phyloP scores from a whole-genome alignment of 2,329 filamentous ascomycete genomes.

The Penicillium griseofulvum region DNA sequence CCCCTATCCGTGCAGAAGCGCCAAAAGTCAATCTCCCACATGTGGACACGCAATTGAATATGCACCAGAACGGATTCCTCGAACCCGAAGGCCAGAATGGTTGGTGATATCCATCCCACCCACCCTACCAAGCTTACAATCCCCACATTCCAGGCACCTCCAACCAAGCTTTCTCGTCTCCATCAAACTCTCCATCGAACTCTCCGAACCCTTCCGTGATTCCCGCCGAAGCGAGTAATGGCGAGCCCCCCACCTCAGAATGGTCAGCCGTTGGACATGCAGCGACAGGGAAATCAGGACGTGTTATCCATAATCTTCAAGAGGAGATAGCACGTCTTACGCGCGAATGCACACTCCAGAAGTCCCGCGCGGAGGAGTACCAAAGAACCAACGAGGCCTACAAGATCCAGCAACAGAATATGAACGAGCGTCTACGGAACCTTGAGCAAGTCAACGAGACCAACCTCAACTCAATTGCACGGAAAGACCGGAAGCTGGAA shows the following conservation, averaged over 20 bases:
- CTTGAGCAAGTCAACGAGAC: slow-evolving; percentile 49
- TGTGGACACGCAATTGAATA: slow-evolving; percentile 44
- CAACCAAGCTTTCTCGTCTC: slow-evolving; percentile 12
- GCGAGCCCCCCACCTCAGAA: slow-evolving; percentile 33
- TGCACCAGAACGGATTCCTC: slow-evolving; percentile 43
- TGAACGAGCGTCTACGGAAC: slow-evolving; percentile 46
- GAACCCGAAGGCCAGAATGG: slow-evolving; percentile 27
- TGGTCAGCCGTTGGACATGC: slow-evolving; percentile 53
- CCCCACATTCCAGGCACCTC: slow-evolving; percentile 14
- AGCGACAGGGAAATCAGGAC: slow-evolving; percentile 50
- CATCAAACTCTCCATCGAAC: slow-evolving; percentile 18
- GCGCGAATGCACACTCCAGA: slow-evolving; percentile 47
- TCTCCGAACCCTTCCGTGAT: slow-evolving; percentile 13
- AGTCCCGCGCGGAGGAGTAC: slow-evolving; percentile 47
- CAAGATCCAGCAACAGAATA: slow-evolving; percentile 46
- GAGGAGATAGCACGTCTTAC: slow-evolving; percentile 51
- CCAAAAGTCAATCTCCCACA: slow-evolving; percentile 40
- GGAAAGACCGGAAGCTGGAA: slow-evolving; percentile 50
- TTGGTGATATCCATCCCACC: slow-evolving; percentile 14
- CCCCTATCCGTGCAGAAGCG: slow-evolving; percentile 25
- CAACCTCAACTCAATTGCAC: slow-evolving; percentile 45
- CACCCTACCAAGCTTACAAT: slow-evolving; percentile 1
- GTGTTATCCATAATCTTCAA: slow-evolving; percentile 51
- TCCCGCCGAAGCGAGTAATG: slow-evolving; percentile 26
- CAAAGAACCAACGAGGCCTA: slow-evolving; percentile 48